These are phyloP conservation scores for Aschersonia sp. DNA, from an alignment of 2,329 filamentous ascomycete species.

Conservation along the genomic window DNA sequence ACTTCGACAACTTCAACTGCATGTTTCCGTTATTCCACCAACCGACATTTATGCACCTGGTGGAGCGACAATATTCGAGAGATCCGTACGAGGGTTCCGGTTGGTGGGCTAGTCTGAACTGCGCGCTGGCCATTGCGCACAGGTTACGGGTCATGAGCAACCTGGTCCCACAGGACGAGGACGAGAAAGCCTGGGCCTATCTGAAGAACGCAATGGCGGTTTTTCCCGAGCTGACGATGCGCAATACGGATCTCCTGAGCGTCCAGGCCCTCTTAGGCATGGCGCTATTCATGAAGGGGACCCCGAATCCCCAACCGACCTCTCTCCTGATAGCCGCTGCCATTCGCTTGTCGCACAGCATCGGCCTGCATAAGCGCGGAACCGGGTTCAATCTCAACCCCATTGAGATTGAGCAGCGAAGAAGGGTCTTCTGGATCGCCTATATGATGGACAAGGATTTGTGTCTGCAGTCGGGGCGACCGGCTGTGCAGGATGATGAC, in stretches of 20 bases:
- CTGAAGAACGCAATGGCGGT: slow-evolving; percentile 94
- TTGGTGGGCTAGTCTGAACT: slow-evolving; percentile 97
- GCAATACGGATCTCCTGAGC: slow-evolving; percentile 86
- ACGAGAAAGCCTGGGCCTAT: slow-evolving; percentile 88
- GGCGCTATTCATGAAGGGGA: slow-evolving; percentile 88
- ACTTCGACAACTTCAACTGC: slow-evolving; percentile 97
- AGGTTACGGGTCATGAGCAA: slow-evolving; percentile 92
- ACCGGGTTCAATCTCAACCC: slow-evolving; percentile 87
- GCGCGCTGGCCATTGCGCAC: slow-evolving; percentile 84
- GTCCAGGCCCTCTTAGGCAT: slow-evolving; percentile 90
- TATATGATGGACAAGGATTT: slow-evolving; percentile 53
- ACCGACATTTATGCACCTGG: slow-evolving; percentile 94
- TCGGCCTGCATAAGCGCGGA: slow-evolving; percentile 86
- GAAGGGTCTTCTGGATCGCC: slow-evolving; percentile 51
- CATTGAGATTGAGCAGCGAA: slow-evolving; percentile 81
- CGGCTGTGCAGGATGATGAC: slow-evolving; percentile 48
- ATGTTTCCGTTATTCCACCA: slow-evolving; percentile 97
- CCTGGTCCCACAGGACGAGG: slow-evolving; percentile 76
- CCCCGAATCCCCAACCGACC: slow-evolving; percentile 87
- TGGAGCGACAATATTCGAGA: slow-evolving; percentile 82
- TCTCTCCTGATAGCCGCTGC: slow-evolving; percentile 86
- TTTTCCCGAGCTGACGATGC: slow-evolving; percentile 83
- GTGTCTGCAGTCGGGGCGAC: slow-evolving; percentile 42
- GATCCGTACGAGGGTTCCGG: slow-evolving; percentile 91
- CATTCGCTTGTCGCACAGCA: slow-evolving; percentile 80